phyloP scores from a whole-genome alignment of 345 rosid genomes.

The Arabis hirsuta region DNA sequence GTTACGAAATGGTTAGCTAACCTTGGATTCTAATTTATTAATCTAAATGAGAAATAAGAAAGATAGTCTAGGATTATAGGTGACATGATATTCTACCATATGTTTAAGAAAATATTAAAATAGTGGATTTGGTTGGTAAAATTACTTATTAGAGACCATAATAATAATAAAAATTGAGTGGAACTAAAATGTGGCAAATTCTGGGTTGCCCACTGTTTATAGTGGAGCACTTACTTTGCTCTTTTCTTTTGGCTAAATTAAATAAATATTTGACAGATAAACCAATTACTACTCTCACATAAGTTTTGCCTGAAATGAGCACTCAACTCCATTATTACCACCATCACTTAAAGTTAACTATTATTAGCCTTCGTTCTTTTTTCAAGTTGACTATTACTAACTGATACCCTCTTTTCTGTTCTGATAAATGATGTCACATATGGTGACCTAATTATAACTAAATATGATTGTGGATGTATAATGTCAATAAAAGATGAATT shows the following conservation, averaged over 20 bases:
- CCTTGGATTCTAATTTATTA: neutral
- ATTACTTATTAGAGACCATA: conserved; percentile 26
- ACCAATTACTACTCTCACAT: conserved; percentile 25
- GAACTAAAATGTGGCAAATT: conserved; percentile 42
- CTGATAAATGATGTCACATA: neutral
- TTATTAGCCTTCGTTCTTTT: neutral
- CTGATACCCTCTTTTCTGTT: neutral
- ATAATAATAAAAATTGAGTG: conserved; percentile 28
- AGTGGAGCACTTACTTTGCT: conserved; percentile 44
- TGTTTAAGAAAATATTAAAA: conserved; percentile 14
- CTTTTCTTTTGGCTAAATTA: conserved; percentile 35
- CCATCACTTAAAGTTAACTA: conserved; percentile 16
- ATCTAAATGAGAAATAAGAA: neutral
- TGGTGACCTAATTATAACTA: neutral
- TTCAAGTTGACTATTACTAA: conserved; percentile 1
- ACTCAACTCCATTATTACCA: conserved; percentile 27
- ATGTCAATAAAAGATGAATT: too few species aligned
- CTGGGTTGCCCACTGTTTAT: conserved; percentile 34
- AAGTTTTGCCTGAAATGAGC: conserved; percentile 14
- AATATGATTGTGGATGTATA: neutral
- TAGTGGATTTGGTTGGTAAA: conserved; percentile 25
- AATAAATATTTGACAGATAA: conserved; percentile 8
- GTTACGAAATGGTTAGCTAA: neutral
- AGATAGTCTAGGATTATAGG: neutral
- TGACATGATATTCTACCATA: conserved; percentile 16